Percentiles rank a stretch among this genome's conserved stretches.
These are phyloP conservation scores for Pilatotrama ljubarskyi DNA, from an alignment of 768 basidiomycete genomes.

Conservation along the genomic window DNA sequence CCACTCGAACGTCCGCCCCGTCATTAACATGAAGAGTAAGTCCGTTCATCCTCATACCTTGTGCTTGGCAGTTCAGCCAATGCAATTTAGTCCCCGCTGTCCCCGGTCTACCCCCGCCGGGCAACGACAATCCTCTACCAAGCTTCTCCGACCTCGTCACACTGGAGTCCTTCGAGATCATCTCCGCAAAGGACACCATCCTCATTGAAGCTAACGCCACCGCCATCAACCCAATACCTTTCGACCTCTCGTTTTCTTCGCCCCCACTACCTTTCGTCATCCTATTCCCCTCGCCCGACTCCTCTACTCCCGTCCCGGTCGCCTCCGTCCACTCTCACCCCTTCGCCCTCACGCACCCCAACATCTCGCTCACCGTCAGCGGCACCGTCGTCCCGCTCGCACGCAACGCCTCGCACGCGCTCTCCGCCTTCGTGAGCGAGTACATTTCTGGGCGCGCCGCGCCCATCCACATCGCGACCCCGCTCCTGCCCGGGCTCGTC, in stretches of 20 bases:
- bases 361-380: constrained; percentile 56
- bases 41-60: constrained; percentile 10
- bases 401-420: constrained; percentile 28
- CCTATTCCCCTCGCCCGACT: constrained; percentile 42
- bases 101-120: constrained; percentile 66
- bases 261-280: constrained; percentile 66
- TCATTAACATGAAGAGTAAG: constrained; percentile 57
- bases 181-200: constrained; percentile 35
- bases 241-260: constrained; percentile 46
- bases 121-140: constrained; percentile 51
- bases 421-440: constrained; percentile 64
- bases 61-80: not conserved
- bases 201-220: constrained; percentile 50
- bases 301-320: constrained; percentile 40
- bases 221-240: constrained; percentile 56
- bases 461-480: constrained; percentile 56
- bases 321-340: constrained; percentile 56
- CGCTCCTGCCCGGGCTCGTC: constrained; percentile 50
- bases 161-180: constrained; percentile 55
- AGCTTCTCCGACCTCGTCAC: constrained; percentile 58
- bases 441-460: constrained; percentile 62
- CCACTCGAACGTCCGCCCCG: constrained; percentile 46
- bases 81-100: constrained; percentile 54
- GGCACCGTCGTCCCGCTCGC: constrained; percentile 59
- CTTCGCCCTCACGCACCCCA: constrained; percentile 65